Conservation (phyloP, 2,329 filamentous ascomycete genomes). For the Phyllosticta citriasiana region DNA sequence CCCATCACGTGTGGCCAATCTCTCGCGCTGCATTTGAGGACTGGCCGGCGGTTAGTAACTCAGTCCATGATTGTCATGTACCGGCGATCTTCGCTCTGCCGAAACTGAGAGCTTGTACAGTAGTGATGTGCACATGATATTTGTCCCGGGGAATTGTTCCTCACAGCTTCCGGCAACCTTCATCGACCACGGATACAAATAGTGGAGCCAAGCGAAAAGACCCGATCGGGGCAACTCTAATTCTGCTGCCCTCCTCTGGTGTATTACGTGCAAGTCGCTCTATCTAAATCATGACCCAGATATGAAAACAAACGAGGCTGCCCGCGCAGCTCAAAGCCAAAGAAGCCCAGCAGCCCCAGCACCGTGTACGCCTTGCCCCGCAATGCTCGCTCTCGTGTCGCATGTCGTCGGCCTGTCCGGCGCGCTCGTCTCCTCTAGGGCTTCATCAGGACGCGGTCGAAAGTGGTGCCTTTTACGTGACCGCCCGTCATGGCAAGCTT, state of each 20-base stretch:
- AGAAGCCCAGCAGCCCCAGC: conserved; percentile 9
- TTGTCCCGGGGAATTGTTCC: neutral
- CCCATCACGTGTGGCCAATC: conserved; percentile 3
- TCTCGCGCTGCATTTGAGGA: neutral
- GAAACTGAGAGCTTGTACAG: neutral
- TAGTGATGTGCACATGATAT: neutral
- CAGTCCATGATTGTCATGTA: neutral
- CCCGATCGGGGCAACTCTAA: neutral
- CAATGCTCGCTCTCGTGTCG: conserved; percentile 8
- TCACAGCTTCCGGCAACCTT: neutral
- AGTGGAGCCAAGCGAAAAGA: neutral
- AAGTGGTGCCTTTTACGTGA: conserved; percentile 58
- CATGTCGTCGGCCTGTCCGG: neutral
- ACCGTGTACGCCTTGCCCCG: conserved; percentile 7
- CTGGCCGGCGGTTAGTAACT: neutral
- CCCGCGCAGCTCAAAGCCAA: neutral
- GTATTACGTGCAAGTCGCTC: neutral
- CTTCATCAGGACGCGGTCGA: conserved; percentile 55
- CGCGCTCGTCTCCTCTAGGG: neutral
- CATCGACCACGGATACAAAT: neutral
- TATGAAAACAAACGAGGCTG: neutral
- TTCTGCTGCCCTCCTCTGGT: neutral
- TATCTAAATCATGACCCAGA: neutral
- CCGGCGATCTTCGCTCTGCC: neutral
- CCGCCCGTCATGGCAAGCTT: conserved; percentile 75